These are phyloP conservation scores for Plasmopara muralis DNA, from an alignment of 352 stramenopile genomes.

Conservation along the genomic window DNA sequence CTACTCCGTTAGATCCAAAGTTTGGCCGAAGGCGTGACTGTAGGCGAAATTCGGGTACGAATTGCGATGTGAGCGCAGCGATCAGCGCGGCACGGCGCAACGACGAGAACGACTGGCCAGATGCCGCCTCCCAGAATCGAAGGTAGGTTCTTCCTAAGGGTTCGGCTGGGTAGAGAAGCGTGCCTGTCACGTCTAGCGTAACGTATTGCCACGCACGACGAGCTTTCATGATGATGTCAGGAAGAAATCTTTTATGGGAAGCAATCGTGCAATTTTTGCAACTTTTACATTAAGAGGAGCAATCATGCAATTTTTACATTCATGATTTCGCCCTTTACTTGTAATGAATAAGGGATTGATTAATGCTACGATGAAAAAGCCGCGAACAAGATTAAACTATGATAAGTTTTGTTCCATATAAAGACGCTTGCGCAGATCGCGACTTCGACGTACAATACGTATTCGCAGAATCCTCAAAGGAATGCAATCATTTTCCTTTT, in stretches of 20 bases:
- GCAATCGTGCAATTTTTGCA: too few species aligned
- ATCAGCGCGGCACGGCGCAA: slow-evolving; percentile 10
- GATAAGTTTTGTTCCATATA: too few species aligned
- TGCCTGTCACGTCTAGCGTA: slow-evolving; percentile 73
- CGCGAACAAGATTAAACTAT: too few species aligned
- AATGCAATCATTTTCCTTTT: too few species aligned
- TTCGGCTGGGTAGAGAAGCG: slow-evolving; percentile 47
- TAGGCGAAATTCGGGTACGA: slow-evolving; percentile 34
- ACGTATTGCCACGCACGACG: slow-evolving; percentile 26
- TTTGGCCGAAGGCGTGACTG: slow-evolving; percentile 31
- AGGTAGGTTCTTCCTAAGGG: slow-evolving; percentile 45
- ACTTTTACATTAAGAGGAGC: too few species aligned
- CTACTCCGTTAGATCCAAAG: slow-evolving; percentile 30
- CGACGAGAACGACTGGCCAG: slow-evolving; percentile 25
- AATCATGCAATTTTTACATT: too few species aligned
- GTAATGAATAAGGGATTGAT: too few species aligned
- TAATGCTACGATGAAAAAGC: too few species aligned
- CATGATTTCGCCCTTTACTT: too few species aligned
- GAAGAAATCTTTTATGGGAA: not conserved
- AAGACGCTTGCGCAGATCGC: too few species aligned
- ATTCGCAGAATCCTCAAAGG: too few species aligned
- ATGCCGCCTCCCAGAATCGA: slow-evolving; percentile 29
- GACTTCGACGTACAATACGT: too few species aligned
- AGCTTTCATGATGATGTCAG: slow-evolving; percentile 4
- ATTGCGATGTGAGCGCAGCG: slow-evolving; percentile 27